Conservation (phyloP, 1,284 basidiomycete species). For the Lignosus rhinocerotis region DNA sequence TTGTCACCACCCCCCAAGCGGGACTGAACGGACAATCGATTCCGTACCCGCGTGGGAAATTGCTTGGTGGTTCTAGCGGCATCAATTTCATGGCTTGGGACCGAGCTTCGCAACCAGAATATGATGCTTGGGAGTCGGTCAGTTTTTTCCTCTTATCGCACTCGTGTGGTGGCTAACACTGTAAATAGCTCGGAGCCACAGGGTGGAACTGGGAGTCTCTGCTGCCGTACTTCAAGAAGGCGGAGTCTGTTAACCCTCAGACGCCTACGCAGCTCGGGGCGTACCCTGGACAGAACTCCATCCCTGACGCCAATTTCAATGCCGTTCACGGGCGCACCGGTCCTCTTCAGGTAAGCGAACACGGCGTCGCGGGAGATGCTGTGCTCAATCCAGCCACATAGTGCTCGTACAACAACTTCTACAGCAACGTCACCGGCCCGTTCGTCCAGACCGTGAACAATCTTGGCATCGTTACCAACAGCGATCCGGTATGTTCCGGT, state of each 20-base stretch:
- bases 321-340: slow-evolving; percentile 14
- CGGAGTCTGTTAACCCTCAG: slow-evolving; percentile 3
- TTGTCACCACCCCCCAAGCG: slow-evolving; percentile 15
- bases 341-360: slow-evolving; percentile 11
- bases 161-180: neutral
- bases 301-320: slow-evolving; percentile 1
- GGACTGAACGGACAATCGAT: slow-evolving; percentile 5
- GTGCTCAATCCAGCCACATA: neutral
- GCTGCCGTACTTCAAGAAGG: slow-evolving; percentile 22
- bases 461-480: slow-evolving; percentile 23
- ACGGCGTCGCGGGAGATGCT: too few relatives aligned
- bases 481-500: slow-evolving; percentile 23
- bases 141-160: neutral
- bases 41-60: slow-evolving; percentile 17
- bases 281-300: neutral
- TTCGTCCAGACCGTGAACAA: slow-evolving; percentile 21
- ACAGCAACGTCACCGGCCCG: slow-evolving; percentile 22
- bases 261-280: neutral
- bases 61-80: slow-evolving; percentile 26
- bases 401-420: slow-evolving; percentile 24
- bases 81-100: slow-evolving; percentile 22
- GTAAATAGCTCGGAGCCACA: slow-evolving; percentile 2
- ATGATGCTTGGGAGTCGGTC: slow-evolving; percentile 18
- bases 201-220: slow-evolving; percentile 19
- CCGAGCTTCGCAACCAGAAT: slow-evolving; percentile 18